Percentiles rank a stretch among this genome's conserved stretches.
Evolutionary conservation across 163 green algal genomes (phyloP).

Genomic region (Chlamydomonas reinhardtii): DNA sequence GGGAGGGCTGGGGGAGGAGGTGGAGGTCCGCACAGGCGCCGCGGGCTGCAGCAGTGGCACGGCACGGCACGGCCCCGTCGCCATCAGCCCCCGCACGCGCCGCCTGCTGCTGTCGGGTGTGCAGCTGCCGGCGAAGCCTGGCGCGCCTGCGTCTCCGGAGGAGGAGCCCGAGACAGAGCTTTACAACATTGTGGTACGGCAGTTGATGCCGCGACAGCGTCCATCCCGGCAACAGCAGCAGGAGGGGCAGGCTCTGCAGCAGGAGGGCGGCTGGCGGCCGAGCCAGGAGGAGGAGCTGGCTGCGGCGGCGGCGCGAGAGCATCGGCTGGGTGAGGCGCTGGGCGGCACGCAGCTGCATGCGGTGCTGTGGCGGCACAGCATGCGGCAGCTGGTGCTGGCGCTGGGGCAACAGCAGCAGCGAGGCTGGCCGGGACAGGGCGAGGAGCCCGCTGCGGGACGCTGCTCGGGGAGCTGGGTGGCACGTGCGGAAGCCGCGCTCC

Average conservation of each 20-base stretch:
- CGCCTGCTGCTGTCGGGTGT: too few relatives aligned
- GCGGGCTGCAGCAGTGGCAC: too few relatives aligned
- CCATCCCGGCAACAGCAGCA: neutral
- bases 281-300: neutral
- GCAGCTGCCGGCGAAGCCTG: too few relatives aligned
- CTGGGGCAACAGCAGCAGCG: neutral
- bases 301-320: neutral
- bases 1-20: neutral
- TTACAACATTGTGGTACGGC: constrained; percentile 12
- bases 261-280: neutral
- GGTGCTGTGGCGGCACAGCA: constrained; percentile 24
- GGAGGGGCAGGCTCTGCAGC: too few relatives aligned
- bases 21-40: neutral
- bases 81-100: too few relatives aligned
- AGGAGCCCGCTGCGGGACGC: too few relatives aligned
- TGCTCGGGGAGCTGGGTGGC: neutral
- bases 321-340: neutral
- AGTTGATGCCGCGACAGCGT: neutral
- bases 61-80: too few relatives aligned
- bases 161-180: neutral
- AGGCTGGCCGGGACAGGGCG: neutral
- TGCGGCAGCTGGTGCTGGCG: constrained; percentile 4
- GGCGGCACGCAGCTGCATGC: neutral
- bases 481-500: neutral
- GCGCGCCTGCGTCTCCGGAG: too few relatives aligned